Conservation (phyloP, 1,284 basidiomycete genomes). For the Ustilago shanxiensis region DNA sequence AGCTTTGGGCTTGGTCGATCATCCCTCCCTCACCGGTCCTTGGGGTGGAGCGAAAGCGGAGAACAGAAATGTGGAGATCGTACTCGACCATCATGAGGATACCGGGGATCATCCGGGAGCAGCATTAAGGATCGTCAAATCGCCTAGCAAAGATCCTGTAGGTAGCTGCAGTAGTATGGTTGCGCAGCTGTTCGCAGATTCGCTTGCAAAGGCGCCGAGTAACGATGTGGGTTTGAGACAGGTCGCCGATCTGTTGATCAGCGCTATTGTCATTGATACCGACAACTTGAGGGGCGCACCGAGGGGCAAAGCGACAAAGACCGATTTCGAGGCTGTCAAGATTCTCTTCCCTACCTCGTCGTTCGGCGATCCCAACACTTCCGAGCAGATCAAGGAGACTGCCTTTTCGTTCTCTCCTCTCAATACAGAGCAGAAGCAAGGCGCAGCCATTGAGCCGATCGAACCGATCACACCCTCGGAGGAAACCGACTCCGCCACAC, state of each 20-base stretch:
- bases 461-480: constrained; percentile 37
- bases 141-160: constrained; percentile 55
- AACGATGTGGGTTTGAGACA: constrained; percentile 30
- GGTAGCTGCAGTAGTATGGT: constrained; percentile 56
- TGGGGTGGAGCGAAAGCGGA: constrained; percentile 46
- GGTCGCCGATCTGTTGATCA: constrained; percentile 63
- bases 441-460: constrained; percentile 22
- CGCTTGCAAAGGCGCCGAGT: constrained; percentile 22
- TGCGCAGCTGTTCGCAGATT: constrained; percentile 47
- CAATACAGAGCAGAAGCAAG: not conserved
- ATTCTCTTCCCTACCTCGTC: constrained; percentile 54
- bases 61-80: constrained; percentile 75
- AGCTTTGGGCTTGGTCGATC: constrained; percentile 57
- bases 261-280: constrained; percentile 71
- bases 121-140: constrained; percentile 53
- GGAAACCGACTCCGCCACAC: constrained; percentile 36
- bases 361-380: constrained; percentile 32
- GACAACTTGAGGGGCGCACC: constrained; percentile 59
- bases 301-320: constrained; percentile 53
- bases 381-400: constrained; percentile 23
- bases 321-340: constrained; percentile 53
- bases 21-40: constrained; percentile 40
- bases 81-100: constrained; percentile 96
- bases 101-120: constrained; percentile 77
- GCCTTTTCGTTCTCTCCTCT: constrained; percentile 36